These are phyloP conservation scores for Sporothrix pseudoabietina DNA, from an alignment of 2,329 filamentous ascomycete genomes.

Conservation along the genomic window DNA sequence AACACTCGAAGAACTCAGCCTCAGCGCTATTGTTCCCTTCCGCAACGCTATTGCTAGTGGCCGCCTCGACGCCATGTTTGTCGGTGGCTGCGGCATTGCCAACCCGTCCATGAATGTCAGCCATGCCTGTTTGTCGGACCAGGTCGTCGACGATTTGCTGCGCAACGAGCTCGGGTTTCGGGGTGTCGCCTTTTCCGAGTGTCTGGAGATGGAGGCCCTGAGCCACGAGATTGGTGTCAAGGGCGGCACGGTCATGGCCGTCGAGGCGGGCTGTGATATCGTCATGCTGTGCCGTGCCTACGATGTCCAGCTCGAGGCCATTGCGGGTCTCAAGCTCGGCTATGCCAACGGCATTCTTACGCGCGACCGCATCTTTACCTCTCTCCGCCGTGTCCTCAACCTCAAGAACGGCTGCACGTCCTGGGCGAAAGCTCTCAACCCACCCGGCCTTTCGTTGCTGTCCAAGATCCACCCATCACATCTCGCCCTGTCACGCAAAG, in stretches of 20 bases:
- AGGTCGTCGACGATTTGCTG: constrained; percentile 87
- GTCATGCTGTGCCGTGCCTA: constrained; percentile 87
- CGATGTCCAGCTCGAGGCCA: constrained; percentile 85
- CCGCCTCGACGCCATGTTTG: constrained; percentile 86
- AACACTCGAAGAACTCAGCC: constrained; percentile 84
- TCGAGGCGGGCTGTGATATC: constrained; percentile 92
- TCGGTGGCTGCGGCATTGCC: constrained; percentile 89
- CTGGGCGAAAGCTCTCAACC: constrained; percentile 90
- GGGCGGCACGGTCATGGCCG: constrained; percentile 94
- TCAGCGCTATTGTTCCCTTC: constrained; percentile 91
- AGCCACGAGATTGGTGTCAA: constrained; percentile 97
- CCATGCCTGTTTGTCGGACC: constrained; percentile 90
- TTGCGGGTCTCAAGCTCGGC: constrained; percentile 84
- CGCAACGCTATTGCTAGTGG: constrained; percentile 85
- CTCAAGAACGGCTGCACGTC: constrained; percentile 85
- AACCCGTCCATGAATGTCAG: constrained; percentile 92
- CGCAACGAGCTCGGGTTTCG: constrained; percentile 87
- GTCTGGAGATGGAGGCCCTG: constrained; percentile 93
- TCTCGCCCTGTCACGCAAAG: constrained; percentile 75
- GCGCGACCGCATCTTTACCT: constrained; percentile 76
- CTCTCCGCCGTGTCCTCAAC: constrained; percentile 73
- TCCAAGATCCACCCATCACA: constrained; percentile 82
- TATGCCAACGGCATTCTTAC: constrained; percentile 89
- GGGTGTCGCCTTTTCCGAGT: constrained; percentile 92
- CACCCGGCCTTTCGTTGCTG: constrained; percentile 74